These are phyloP conservation scores for Termitomyces sp. DNA, from an alignment of 768 basidiomycete genomes.

Conservation along the genomic window DNA sequence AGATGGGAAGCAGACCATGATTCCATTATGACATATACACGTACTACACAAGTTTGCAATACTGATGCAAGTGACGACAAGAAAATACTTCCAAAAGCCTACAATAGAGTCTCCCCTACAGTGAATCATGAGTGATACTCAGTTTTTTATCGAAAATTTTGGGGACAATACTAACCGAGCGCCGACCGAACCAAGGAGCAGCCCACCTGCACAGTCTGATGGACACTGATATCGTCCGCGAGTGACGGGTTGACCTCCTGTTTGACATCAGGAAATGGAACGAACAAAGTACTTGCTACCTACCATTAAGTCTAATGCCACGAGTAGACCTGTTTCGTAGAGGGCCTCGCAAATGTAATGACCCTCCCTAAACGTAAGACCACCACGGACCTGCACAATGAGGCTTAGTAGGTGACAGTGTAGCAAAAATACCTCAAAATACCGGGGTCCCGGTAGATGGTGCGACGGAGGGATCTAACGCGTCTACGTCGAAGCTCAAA, in stretches of 20 bases:
- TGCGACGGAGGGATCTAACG: conserved; percentile 92
- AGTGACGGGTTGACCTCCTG: conserved; percentile 98
- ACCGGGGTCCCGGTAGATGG: conserved; percentile 93
- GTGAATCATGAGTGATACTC: conserved; percentile 5
- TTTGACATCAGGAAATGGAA: conserved; percentile 3
- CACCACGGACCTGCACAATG: conserved; percentile 71
- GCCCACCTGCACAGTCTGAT: conserved; percentile 87
- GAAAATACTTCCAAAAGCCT: conserved; percentile 5
- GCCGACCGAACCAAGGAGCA: conserved; percentile 82
- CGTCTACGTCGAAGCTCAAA: conserved; percentile 95
- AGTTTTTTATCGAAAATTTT: neutral
- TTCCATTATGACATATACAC: neutral
- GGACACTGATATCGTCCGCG: conserved; percentile 64
- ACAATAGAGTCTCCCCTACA: conserved; percentile 41
- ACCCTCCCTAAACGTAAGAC: conserved; percentile 95
- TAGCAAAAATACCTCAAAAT: conserved; percentile 15
- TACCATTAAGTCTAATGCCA: conserved; percentile 93
- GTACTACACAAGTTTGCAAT: neutral
- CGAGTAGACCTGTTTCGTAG: conserved; percentile 87
- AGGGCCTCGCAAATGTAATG: conserved; percentile 96
- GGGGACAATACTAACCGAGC: conserved; percentile 48
- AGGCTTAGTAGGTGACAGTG: conserved; percentile 8
- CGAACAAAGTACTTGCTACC: conserved; percentile 17
- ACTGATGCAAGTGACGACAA: neutral
- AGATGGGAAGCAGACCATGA: neutral